Percentiles rank a stretch among this genome's conserved stretches.
Evolutionary conservation across 371 early-diverging fungal genomes (phyloP).

Genomic region (Apophysomyces trapeziformis): DNA sequence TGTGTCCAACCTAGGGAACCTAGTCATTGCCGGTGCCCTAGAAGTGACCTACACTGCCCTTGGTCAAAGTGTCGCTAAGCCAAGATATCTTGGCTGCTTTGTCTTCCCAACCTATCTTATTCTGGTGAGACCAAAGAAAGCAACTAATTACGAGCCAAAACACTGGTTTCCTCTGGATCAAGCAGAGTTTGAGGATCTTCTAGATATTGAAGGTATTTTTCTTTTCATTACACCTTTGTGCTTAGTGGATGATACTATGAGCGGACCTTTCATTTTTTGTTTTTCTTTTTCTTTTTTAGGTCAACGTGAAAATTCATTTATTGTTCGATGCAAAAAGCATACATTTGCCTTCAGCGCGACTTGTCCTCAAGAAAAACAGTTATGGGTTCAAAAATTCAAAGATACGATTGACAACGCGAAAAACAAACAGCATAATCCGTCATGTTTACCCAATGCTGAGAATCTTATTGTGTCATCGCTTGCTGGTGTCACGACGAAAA

Average conservation of each 20-base stretch:
- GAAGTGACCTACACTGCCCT: constrained; percentile 50
- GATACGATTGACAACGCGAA: constrained; percentile 36
- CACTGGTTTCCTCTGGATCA: constrained; percentile 62
- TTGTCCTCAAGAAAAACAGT: constrained; percentile 47
- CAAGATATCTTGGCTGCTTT: constrained; percentile 58
- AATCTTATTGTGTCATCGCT: constrained; percentile 40
- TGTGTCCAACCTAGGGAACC: constrained; percentile 36
- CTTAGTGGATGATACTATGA: neutral
- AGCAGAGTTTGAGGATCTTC: constrained; percentile 49
- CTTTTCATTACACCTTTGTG: too few species aligned
- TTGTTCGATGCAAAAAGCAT: constrained; percentile 47
- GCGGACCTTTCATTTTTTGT: neutral
- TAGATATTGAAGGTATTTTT: constrained; percentile 42
- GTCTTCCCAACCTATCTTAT: constrained; percentile 57
- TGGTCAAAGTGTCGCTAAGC: constrained; percentile 40
- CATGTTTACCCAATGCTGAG: constrained; percentile 10
- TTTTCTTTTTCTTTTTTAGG: constrained; percentile 20
- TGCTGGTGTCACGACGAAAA: constrained; percentile 26
- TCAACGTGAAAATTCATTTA: constrained; percentile 40
- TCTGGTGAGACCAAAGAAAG: constrained; percentile 58
- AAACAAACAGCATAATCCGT: neutral
- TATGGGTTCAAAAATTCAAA: constrained; percentile 42
- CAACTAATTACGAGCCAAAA: constrained; percentile 54
- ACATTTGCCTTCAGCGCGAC: constrained; percentile 50
- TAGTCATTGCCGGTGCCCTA: constrained; percentile 44